Evolutionary conservation across 1,139 yeast genomes (phyloP), one percentile per base, ranked within the genome.

Genomic region (Lodderomyces elongisporus): DNA sequence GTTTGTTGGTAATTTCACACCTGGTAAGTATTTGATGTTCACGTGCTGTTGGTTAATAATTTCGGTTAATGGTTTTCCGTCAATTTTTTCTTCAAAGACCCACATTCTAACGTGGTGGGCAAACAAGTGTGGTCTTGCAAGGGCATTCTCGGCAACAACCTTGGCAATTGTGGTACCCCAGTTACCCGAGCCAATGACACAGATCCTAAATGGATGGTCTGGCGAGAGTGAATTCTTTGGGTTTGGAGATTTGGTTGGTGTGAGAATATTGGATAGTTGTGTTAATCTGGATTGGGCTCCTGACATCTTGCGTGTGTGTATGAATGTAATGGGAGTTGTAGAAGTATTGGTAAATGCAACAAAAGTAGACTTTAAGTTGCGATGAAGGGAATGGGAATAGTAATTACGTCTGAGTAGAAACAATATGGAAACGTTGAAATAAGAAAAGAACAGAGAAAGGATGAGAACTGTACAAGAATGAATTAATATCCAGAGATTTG

Each of bases 111-210:
- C 70, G 30, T 58, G 47, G 36, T 50, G 62, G 31, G 52, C 49
- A 47, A 68, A 68, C 41, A 66, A 46, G 36, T 59, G 60, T 5
- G 72, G 68, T 44, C 66, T 59, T 14, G 62, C 58, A 14, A 48
- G 45, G 23, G 70, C 59, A 50, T 68, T 68, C 48, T 68, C 74
- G 14, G 74, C 70, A 17, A 66, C 40, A 28, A 68, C 60, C 44
- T 68, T 68, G 36, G 74, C 73, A 33, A 68, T 63, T 30, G 74
- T 64, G 34, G 73, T 68, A 25, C 74, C 74, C 74, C 74, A 68
- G 47, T 67, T 68, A 22, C 74, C 74, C 17, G 72, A 65, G 14
- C 74, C 74, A 39, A 68, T 58, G 17, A 68, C 66, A 36, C 69
- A 62, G 28, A 68, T 55, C 42, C 52, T 57, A 49, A 64, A 66